Evolutionary conservation across 345 rosid genomes (phyloP), one percentile per base, ranked within the genome.

Genomic region (Erodium maritimum): DNA sequence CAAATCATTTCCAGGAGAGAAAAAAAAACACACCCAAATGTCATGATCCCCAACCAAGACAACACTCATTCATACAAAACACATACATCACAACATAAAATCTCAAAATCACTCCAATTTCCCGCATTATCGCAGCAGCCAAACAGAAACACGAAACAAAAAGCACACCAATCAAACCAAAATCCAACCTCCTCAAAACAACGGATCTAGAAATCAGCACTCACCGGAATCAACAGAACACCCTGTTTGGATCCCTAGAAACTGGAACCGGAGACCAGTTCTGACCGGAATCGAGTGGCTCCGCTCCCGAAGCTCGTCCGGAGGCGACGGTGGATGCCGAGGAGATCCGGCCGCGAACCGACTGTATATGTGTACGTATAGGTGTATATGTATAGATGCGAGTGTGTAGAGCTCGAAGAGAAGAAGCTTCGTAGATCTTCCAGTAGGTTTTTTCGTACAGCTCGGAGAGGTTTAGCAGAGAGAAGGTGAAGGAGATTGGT

Each of bases 191-290:
- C 50, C 21, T 48, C 57, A 61, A 65, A 29, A n/a, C 67, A 64
- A 55, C 72, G 72, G 80, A 75, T 79, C 80, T 75, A 61, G 52
- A 50, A 63, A 68, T 33, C 69, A 48, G 65, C 58, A 52, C 65
- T 25, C 20, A 14, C 23, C 56, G 50, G 64, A 65, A 66, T 14
- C 34, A 45, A 55, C 14, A 33, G 54, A 46, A 13, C 17, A 50
- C 17, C 14, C 52, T 18, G 50, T 19, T 57, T 58, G 61, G 58
- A 55, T 60, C 24, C 52, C 55, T 8, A 59, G 48, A 59, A 55
- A 57, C 46, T 23, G 50, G 57, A 42, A 57, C 52, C 23, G 34
- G 55, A 53, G 50, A 42, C 2, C 20, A 37, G 52, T 25, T 50
- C 74, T 67, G 45, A 75, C 76, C 76, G 65, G 63, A 65, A 61